Conservation (phyloP, 2,329 filamentous ascomycete genomes). For the Onygenales sp. region DNA sequence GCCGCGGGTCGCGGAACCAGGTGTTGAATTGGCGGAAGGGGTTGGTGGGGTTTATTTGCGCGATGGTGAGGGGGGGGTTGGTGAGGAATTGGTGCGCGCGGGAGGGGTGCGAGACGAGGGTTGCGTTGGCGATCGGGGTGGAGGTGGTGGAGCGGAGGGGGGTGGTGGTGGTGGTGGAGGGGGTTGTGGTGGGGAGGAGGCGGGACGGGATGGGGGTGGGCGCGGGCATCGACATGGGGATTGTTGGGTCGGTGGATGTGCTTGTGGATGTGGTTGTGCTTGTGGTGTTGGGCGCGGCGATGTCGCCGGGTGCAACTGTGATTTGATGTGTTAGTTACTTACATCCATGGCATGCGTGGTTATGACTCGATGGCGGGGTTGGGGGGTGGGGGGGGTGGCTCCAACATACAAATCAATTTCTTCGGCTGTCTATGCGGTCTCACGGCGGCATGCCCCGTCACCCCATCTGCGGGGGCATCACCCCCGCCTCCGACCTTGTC, state of each 20-base stretch:
- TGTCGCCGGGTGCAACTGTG: slow-evolving; percentile 35
- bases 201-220: slow-evolving; percentile 8
- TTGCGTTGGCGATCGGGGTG: slow-evolving; percentile 26
- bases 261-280: slow-evolving; percentile 10
- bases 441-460: too few species aligned
- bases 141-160: slow-evolving; percentile 22
- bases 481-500: not conserved
- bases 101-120: slow-evolving; percentile 28
- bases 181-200: slow-evolving; percentile 6
- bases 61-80: slow-evolving; percentile 32
- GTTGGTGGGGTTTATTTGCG: slow-evolving; percentile 32
- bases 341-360: not conserved
- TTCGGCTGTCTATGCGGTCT: slow-evolving; percentile 22
- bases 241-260: slow-evolving; percentile 6
- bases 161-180: slow-evolving; percentile 2
- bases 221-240: not conserved
- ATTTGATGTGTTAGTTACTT: not conserved
- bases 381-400: not conserved
- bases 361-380: not conserved
- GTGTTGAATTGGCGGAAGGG: slow-evolving; percentile 78
- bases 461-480: slow-evolving; percentile 1
- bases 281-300: slow-evolving; percentile 15
- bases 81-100: slow-evolving; percentile 35
- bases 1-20: slow-evolving; percentile 74
- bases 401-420: slow-evolving; percentile 30